Evolutionary conservation across 441 rosid species (phyloP).

Genomic region (Adansonia rubrostipa): DNA sequence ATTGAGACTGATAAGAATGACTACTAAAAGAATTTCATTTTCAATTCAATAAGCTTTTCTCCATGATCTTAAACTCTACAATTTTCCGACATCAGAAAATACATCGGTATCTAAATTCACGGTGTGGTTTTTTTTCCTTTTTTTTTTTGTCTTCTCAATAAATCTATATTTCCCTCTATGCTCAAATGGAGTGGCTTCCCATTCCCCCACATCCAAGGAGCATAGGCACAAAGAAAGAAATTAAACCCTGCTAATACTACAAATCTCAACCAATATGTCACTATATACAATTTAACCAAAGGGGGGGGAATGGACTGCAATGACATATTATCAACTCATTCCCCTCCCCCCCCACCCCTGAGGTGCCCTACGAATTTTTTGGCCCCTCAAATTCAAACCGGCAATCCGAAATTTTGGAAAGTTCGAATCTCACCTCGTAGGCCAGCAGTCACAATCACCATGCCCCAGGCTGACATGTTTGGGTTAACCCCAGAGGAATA

Average conservation of each 20-base stretch:
- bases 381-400: slow-evolving; percentile 56
- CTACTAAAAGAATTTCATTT: slow-evolving; percentile 59
- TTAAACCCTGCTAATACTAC: slow-evolving; percentile 51
- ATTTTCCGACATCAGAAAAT: slow-evolving; percentile 47
- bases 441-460: slow-evolving; percentile 95
- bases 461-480: slow-evolving; percentile 72
- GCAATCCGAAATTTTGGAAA: slow-evolving; percentile 93
- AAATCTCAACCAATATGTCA: slow-evolving; percentile 52
- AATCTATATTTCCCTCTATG: slow-evolving; percentile 52
- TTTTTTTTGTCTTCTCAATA: slow-evolving; percentile 22
- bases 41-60: slow-evolving; percentile 50
- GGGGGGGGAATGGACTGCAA: slow-evolving; percentile 21
- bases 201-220: slow-evolving; percentile 40
- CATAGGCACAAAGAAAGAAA: slow-evolving; percentile 45
- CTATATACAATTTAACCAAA: slow-evolving; percentile 52
- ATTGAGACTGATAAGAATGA: slow-evolving; percentile 23
- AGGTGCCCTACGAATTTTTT: not conserved
- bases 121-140: not conserved
- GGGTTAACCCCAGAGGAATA: slow-evolving; percentile 50
- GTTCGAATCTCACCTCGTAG: slow-evolving; percentile 82
- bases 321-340: slow-evolving; percentile 23
- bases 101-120: slow-evolving; percentile 46
- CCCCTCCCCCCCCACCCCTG: slow-evolving; percentile 5
- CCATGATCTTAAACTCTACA: slow-evolving; percentile 63
- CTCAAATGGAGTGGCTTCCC: slow-evolving; percentile 40